Evolutionary conservation across 345 rosid species (phyloP).

Genomic region (Euphorbia pulcherrima): DNA sequence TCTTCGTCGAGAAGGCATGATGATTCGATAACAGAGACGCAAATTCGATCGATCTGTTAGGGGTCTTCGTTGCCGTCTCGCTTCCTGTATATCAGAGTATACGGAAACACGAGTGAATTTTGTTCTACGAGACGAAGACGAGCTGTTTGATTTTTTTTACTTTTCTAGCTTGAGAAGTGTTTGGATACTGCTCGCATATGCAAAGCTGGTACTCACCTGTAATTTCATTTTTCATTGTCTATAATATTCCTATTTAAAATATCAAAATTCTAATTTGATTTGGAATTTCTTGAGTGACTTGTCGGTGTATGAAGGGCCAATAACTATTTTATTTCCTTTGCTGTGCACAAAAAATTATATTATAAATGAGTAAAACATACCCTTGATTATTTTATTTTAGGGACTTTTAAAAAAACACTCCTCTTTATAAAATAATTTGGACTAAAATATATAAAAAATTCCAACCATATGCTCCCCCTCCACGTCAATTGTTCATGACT

Average conservation of each 20-base stretch:
- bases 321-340: not conserved
- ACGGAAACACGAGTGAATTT: not conserved
- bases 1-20: slow-evolving; percentile 31
- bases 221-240: not conserved
- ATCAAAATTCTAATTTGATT: not conserved
- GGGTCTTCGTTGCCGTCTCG: not conserved
- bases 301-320: not conserved
- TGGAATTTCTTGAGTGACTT: not conserved
- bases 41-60: not conserved
- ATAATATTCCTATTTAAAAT: not conserved
- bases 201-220: slow-evolving; percentile 10
- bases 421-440: no score
- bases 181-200: not conserved
- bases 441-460: no score
- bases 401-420: no score
- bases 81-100: not conserved
- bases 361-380: no score
- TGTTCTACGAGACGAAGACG: slow-evolving; percentile 3
- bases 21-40: not conserved
- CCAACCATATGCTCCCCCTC: no score
- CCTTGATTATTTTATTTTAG: no score
- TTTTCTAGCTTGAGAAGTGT: not conserved
- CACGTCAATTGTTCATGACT: no score
- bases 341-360: no score
- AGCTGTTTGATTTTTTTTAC: not conserved